Evolutionary conservation across 2,329 filamentous ascomycete species (phyloP).

Genomic region (Tothia fuscella): DNA sequence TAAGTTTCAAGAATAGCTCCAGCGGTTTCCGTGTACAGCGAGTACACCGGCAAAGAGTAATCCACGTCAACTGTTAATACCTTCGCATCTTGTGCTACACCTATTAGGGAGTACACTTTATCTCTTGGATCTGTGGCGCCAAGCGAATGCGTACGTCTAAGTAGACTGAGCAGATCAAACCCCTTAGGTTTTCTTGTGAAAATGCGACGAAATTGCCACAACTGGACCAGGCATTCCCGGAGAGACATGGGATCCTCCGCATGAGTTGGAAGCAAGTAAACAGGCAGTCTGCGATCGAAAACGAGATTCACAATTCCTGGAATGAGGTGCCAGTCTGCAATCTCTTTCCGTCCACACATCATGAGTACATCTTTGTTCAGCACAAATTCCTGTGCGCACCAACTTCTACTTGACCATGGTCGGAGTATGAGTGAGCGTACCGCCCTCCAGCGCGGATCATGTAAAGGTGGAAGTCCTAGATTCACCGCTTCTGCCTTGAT

Average conservation of each 20-base stretch:
- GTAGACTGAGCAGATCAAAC: too few relatives aligned
- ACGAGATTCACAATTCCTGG: not conserved
- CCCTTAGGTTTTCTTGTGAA: not conserved
- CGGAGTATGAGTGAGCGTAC: not conserved
- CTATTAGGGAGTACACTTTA: not conserved
- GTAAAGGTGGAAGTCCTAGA: not conserved
- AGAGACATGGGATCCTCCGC: not conserved
- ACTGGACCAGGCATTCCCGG: not conserved
- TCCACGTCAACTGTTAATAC: not conserved
- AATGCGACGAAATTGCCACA: not conserved
- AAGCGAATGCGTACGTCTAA: not conserved
- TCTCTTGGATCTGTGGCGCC: not conserved
- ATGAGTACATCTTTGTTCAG: not conserved
- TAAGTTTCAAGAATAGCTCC: not conserved
- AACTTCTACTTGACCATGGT: not conserved
- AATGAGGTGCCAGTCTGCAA: not conserved
- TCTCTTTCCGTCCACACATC: not conserved
- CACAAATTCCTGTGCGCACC: constrained; percentile 1
- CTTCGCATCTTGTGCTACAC: not conserved
- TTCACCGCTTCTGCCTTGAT: too few relatives aligned
- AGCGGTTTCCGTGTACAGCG: not conserved
- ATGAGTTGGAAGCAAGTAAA: not conserved
- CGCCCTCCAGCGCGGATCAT: not conserved
- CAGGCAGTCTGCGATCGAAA: not conserved
- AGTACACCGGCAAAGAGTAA: not conserved